These are phyloP conservation scores for Phlegmacium glaucopus DNA, from an alignment of 768 basidiomycete species.

Conservation along the genomic window DNA sequence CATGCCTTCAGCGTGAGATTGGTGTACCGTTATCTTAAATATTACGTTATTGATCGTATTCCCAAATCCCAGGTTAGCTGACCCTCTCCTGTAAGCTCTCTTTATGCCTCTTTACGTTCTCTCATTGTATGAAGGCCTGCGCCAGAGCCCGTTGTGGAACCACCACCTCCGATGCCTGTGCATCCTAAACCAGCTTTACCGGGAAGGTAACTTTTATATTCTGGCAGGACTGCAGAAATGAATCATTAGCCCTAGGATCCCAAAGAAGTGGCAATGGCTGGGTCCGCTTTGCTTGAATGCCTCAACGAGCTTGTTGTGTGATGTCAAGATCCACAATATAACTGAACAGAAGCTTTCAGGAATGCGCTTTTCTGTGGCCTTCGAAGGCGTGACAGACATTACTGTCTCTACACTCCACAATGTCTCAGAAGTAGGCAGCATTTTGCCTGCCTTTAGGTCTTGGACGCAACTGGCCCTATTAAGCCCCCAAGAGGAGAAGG, in stretches of 20 bases:
- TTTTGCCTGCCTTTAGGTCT: constrained; percentile 48
- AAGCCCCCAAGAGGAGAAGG: constrained; percentile 34
- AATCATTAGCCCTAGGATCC: constrained; percentile 35
- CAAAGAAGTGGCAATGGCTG: constrained; percentile 64
- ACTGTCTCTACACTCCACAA: constrained; percentile 46
- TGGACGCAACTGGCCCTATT: constrained; percentile 54
- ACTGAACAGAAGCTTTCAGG: constrained; percentile 36
- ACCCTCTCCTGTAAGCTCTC: constrained; percentile 27
- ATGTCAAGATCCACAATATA: constrained; percentile 44
- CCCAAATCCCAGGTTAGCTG: constrained; percentile 26
- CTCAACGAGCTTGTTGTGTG: constrained; percentile 39
- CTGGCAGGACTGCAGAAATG: constrained; percentile 5
- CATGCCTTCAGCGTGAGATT: not conserved
- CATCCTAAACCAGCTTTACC: constrained; percentile 11
- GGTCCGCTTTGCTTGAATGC: constrained; percentile 48
- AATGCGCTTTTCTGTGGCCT: constrained; percentile 46
- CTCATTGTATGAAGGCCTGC: constrained; percentile 14
- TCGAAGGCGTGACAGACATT: constrained; percentile 39
- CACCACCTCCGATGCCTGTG: constrained; percentile 19
- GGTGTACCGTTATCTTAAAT: no score
- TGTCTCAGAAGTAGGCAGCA: constrained; percentile 38
- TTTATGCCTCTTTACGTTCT: not conserved
- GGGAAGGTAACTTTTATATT: constrained; percentile 15
- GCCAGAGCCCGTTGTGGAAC: constrained; percentile 18
- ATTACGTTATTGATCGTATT: not conserved